A percentile compares a stretch with the other conserved stretches of the same genome.
phyloP scores from a whole-genome alignment of 139 green algal species.

The Trebouxia sp. region DNA sequence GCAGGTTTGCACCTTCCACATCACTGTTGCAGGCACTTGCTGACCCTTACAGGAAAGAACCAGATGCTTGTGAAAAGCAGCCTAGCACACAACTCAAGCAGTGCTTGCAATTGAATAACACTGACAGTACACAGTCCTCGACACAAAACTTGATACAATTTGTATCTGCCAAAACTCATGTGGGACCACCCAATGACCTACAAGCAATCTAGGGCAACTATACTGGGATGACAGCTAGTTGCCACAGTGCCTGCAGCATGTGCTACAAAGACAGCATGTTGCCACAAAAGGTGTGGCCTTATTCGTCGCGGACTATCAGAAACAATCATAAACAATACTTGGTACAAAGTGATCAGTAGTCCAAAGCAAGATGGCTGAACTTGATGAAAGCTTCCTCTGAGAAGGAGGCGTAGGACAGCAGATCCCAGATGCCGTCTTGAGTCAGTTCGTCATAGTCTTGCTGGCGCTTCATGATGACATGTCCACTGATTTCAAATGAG shows the following conservation, averaged over 20 bases:
- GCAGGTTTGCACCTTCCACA: no score
- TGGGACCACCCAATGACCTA: neutral
- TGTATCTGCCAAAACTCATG: neutral
- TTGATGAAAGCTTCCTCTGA: conserved; percentile 56
- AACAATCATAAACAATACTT: neutral
- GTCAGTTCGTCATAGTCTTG: conserved; percentile 81
- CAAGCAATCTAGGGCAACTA: no score
- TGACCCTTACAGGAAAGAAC: no score
- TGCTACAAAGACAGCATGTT: no score
- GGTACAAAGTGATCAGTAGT: neutral
- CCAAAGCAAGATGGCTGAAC: conserved; percentile 43
- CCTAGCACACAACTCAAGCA: no score
- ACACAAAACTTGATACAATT: conserved; percentile 4
- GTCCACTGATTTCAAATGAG: conserved; percentile 93
- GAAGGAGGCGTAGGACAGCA: conserved; percentile 74
- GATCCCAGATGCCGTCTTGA: conserved; percentile 61
- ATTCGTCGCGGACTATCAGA: no score
- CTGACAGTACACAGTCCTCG: neutral
- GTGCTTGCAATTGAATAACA: neutral
- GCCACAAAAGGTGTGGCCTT: no score
- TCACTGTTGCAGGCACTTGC: no score
- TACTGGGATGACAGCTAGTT: no score
- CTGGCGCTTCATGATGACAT: conserved; percentile 93
- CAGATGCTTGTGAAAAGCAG: no score
- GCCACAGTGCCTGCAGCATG: no score